Base-by-base conservation (phyloP, 768 basidiomycete species). In the Russula lepida region DNA sequence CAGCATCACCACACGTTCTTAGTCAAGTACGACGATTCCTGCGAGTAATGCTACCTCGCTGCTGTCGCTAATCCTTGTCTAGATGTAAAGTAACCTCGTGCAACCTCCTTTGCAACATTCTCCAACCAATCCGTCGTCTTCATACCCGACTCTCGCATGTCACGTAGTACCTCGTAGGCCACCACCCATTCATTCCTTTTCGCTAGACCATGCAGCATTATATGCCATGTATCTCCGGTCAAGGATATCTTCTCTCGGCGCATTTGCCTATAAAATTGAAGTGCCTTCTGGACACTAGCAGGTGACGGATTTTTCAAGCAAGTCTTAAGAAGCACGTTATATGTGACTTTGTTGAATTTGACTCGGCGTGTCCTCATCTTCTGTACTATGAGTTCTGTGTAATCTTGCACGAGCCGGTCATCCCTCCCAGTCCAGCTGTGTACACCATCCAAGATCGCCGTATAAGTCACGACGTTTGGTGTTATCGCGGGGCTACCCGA, bases 381-480 rank as follows among this genome's bases (percentile, higher is more conserved):
- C 54, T 71, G 71, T 48, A 83, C 71, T 60, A 92, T 78, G 33
- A 79, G 75, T 25, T 71, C 70, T 59, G 74, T 78, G 67, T 78
- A 79, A 62, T 79, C 75, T 53, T 80, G 74, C 17, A 77, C 76
- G 44, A 78, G 72, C 30, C 73, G 66, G 6, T 75, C 65, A 25
- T 80, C 71, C 57, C 81, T 67, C 77, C 84, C 82, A 9, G 73
- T 67, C 17, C 80, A 81, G 30, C 84, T 80, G 69, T 89, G 81
- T 64, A 95, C 77, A 4, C 85, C 88, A 8, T 84, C 76, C 51
- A 97, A 77, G 52, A 97, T 76, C 2, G 84, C 77, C 0, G 92
- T 94, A 73, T 93, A 98, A 30, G 91, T 93, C 63, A 92, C 79
- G 61, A 84, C 83, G 69, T 88, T 95, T 1, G 91, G 87, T 49